Percentiles rank a stretch among this genome's conserved stretches.
These are phyloP conservation scores for Fusarium coffeatum DNA, from an alignment of 2,329 filamentous ascomycete genomes.

Conservation along the genomic window DNA sequence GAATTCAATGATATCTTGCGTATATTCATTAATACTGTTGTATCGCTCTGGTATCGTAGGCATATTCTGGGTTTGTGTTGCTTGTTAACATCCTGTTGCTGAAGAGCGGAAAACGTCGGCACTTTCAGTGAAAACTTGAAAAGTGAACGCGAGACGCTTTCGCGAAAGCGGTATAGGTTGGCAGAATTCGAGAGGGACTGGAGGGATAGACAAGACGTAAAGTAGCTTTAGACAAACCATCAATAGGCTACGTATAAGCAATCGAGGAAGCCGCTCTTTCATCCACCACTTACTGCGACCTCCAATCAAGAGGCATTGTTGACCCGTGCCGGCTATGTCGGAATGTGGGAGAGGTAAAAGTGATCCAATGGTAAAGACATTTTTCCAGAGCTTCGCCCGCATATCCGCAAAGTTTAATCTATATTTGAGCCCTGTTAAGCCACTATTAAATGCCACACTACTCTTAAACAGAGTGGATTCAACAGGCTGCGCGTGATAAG, in stretches of 20 bases:
- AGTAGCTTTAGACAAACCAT: neutral
- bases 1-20: neutral
- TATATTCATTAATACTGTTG: neutral
- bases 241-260: too few species aligned
- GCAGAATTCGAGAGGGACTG: neutral
- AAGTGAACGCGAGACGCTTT: neutral
- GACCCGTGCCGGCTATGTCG: too few species aligned
- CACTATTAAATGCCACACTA: neutral
- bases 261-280: too few species aligned
- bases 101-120: neutral
- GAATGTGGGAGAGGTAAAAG: too few species aligned
- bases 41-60: neutral
- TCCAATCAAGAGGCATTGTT: rapidly evolving
- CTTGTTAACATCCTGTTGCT: neutral
- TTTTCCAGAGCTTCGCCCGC: too few species aligned
- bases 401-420: too few species aligned
- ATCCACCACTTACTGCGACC: too few species aligned
- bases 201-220: rapidly evolving
- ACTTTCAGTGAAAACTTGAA: neutral
- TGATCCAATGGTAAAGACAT: too few species aligned
- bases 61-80: neutral
- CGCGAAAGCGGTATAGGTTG: neutral
- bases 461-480: neutral
- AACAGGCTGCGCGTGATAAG: neutral
- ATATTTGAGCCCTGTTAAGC: neutral